Percentiles rank a stretch among this genome's conserved stretches.
Conservation (phyloP, 352 stramenopile species). For the Pythium dissotocum region DNA sequence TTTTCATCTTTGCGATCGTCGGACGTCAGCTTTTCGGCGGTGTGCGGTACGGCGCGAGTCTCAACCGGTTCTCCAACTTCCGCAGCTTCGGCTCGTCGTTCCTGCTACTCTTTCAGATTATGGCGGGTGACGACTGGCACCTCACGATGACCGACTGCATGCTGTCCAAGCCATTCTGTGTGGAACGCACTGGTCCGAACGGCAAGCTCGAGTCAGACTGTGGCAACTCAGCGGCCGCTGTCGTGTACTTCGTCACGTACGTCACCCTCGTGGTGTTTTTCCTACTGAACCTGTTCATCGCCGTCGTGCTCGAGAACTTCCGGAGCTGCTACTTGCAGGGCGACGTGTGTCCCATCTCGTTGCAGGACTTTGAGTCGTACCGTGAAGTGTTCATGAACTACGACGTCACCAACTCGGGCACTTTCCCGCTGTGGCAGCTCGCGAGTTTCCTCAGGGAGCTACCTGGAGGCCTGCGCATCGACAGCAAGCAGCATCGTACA, state of each 20-base stretch:
- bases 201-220: conserved; percentile 60
- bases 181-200: conserved; percentile 39
- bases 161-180: conserved; percentile 52
- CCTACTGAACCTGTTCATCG: conserved; percentile 84
- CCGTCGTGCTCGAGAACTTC: conserved; percentile 84
- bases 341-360: conserved; percentile 70
- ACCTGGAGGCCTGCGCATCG: conserved; percentile 50
- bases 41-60: conserved; percentile 50
- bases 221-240: conserved; percentile 41
- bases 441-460: conserved; percentile 56
- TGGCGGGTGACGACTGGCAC: conserved; percentile 83
- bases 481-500: conserved; percentile 40
- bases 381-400: conserved; percentile 68
- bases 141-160: conserved; percentile 84
- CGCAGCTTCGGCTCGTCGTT: conserved; percentile 61
- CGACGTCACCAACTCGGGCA: conserved; percentile 52
- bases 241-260: conserved; percentile 71
- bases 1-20: conserved; percentile 82
- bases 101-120: conserved; percentile 78
- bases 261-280: conserved; percentile 80
- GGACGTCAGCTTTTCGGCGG: conserved; percentile 74
- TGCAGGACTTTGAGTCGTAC: conserved; percentile 78
- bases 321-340: conserved; percentile 76
- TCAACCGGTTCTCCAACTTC: conserved; percentile 79
- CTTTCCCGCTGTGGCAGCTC: conserved; percentile 71